A percentile compares a stretch with the other conserved stretches of the same genome.
These are phyloP conservation scores for Daldinia decipiens DNA, from an alignment of 495 filamentous ascomycete species.

Conservation along the genomic window DNA sequence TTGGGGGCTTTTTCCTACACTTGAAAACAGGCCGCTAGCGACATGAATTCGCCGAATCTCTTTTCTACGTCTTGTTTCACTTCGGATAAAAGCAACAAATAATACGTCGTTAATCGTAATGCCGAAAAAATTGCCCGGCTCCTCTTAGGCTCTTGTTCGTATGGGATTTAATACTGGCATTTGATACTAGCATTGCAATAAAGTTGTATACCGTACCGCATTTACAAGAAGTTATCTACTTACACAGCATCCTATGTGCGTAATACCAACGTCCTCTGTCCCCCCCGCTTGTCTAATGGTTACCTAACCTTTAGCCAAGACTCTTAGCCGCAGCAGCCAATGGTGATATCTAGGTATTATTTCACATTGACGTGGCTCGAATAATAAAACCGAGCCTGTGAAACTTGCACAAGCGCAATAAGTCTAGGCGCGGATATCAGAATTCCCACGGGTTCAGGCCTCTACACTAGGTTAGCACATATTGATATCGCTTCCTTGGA, in stretches of 20 bases:
- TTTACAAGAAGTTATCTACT: not conserved
- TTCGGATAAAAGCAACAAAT: not conserved
- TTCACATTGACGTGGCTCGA: not conserved
- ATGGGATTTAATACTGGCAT: not conserved
- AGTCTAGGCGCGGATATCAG: not conserved
- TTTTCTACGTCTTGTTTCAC: not conserved
- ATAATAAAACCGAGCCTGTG: not conserved
- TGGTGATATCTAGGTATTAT: not conserved
- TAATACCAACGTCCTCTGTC: not conserved
- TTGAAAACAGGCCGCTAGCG: not conserved
- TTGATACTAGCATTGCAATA: not conserved
- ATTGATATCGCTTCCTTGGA: constrained; percentile 4
- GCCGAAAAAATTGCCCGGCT: not conserved
- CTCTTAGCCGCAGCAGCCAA: not conserved
- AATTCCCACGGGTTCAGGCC: not conserved
- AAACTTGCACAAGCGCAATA: not conserved
- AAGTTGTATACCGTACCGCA: not conserved
- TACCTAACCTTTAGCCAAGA: not conserved
- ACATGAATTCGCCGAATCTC: not conserved
- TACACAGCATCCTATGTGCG: not conserved
- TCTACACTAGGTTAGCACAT: not conserved
- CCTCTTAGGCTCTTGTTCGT: not conserved
- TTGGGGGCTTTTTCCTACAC: not conserved
- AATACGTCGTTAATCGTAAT: not conserved
- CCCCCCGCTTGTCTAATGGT: not conserved